phyloP scores from a whole-genome alignment of 176 grass and related monocot species.

The Oryza australiensis region DNA sequence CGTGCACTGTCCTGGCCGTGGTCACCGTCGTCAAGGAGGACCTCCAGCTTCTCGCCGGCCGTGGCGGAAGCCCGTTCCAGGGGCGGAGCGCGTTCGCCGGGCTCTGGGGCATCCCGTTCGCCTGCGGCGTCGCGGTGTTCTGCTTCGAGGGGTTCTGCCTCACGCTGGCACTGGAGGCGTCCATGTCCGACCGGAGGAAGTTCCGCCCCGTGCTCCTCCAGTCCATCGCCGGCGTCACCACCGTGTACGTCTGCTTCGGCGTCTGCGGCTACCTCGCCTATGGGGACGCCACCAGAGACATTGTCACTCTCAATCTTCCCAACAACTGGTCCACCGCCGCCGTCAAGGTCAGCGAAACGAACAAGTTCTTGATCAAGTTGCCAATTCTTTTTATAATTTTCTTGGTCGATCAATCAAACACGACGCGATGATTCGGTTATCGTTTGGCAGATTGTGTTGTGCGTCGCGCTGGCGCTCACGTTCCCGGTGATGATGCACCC shows the following conservation, averaged over 20 bases:
- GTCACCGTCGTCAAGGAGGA: conserved; percentile 81
- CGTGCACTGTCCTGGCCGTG: conserved; percentile 73
- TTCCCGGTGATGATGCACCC: conserved; percentile 93
- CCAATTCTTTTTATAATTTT: background rate
- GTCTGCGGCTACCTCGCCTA: conserved; percentile 83
- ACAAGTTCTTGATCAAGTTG: background rate
- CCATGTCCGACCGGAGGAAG: conserved; percentile 59
- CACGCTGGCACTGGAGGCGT: conserved; percentile 78
- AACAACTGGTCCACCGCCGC: conserved; percentile 58
- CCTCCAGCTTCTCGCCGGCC: conserved; percentile 40
- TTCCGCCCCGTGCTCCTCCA: conserved; percentile 65
- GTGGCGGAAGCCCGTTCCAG: conserved; percentile 31
- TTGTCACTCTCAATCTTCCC: conserved; percentile 83
- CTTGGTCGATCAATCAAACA: background rate
- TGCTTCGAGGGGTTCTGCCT: conserved; percentile 95
- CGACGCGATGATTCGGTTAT: background rate
- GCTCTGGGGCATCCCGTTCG: conserved; percentile 68
- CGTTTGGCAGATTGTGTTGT: conserved; percentile 49
- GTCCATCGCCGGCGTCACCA: conserved; percentile 59
- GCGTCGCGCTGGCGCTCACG: conserved; percentile 74
- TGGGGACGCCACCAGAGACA: conserved; percentile 79
- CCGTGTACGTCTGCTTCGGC: conserved; percentile 65
- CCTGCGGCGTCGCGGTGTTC: conserved; percentile 72
- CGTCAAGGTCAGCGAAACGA: conserved; percentile 55
- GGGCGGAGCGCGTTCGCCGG: conserved; percentile 52